Percentiles rank a stretch among this genome's conserved stretches.
Conservation (phyloP, 2,329 filamentous ascomycete genomes). For the Botrytis elliptica region DNA sequence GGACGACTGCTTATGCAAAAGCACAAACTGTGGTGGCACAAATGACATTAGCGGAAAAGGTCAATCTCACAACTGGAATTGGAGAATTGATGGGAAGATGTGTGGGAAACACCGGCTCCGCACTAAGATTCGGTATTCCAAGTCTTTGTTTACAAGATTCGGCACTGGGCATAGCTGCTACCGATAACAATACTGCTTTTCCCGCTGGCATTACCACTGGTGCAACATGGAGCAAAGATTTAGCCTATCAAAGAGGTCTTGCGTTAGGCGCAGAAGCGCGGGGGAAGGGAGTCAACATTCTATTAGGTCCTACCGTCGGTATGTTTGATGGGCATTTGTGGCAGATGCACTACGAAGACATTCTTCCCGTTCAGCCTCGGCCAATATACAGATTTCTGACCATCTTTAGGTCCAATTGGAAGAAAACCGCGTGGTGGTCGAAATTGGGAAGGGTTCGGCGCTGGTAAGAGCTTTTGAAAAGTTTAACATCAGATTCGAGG, state of each 20-base stretch:
- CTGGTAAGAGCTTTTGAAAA: conserved; percentile 13
- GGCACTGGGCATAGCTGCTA: conserved; percentile 68
- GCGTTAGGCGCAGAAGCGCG: conserved; percentile 70
- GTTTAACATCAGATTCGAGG: not conserved
- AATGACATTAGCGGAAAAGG: conserved; percentile 80
- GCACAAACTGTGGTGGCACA: conserved; percentile 66
- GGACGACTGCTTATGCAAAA: conserved; percentile 68
- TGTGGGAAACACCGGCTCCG: conserved; percentile 74
- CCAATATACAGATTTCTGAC: not conserved
- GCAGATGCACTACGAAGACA: not conserved
- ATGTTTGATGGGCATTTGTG: not conserved
- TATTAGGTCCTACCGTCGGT: conserved; percentile 56
- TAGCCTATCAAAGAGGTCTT: conserved; percentile 66
- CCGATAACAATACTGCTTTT: conserved; percentile 74
- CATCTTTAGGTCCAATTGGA: conserved; percentile 58
- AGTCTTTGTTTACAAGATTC: conserved; percentile 71
- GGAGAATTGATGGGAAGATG: conserved; percentile 71
- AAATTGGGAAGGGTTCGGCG: conserved; percentile 73
- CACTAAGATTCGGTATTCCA: conserved; percentile 67
- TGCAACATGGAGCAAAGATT: conserved; percentile 70
- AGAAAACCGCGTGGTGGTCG: conserved; percentile 70
- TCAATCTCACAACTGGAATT: conserved; percentile 71
- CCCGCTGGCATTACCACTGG: conserved; percentile 76
- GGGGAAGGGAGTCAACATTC: conserved; percentile 71
- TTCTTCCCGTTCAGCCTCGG: not conserved